A percentile compares a stretch with the other conserved stretches of the same genome.
These are phyloP conservation scores for Ceriops zippeliana DNA, from an alignment of 345 rosid species.

Conservation along the genomic window DNA sequence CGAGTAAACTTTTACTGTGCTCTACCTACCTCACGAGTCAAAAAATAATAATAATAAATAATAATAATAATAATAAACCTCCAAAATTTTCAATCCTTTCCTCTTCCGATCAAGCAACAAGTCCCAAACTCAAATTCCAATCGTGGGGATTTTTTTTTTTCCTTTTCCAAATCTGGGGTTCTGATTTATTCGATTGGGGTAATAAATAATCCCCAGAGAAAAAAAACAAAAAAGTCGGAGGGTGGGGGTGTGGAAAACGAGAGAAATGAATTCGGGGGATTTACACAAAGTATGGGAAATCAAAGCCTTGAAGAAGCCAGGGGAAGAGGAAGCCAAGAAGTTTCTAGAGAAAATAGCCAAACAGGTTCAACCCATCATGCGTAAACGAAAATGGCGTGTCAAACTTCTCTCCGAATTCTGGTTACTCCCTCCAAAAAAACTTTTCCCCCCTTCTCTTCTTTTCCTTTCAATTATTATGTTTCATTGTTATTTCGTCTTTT, in stretches of 20 bases:
- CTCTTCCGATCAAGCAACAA: not conserved
- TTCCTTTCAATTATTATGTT: not conserved
- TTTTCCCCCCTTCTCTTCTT: not conserved
- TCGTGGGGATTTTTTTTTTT: not conserved
- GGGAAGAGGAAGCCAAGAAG: conserved; percentile 63
- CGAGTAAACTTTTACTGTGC: no score
- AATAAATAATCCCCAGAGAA: not conserved
- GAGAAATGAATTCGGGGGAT: conserved; percentile 37
- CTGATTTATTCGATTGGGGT: not conserved
- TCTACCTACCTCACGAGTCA: no score
- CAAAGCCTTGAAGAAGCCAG: conserved; percentile 60
- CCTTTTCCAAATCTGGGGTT: not conserved
- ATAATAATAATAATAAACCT: no score
- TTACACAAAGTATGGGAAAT: conserved; percentile 69
- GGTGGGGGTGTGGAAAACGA: not conserved
- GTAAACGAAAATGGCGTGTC: conserved; percentile 53
- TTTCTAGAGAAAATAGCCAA: conserved; percentile 59
- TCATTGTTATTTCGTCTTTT: not conserved
- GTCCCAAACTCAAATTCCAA: not conserved
- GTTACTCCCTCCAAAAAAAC: conserved; percentile 12
- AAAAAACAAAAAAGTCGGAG: no score
- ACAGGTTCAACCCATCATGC: conserved; percentile 60
- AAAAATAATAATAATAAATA: no score
- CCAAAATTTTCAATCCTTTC: not conserved
- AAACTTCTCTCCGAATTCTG: conserved; percentile 47